Evolutionary conservation across 164 flowering plant species (phyloP), one percentile per base, ranked within the genome.

Genomic region (Berberis thunbergii): DNA sequence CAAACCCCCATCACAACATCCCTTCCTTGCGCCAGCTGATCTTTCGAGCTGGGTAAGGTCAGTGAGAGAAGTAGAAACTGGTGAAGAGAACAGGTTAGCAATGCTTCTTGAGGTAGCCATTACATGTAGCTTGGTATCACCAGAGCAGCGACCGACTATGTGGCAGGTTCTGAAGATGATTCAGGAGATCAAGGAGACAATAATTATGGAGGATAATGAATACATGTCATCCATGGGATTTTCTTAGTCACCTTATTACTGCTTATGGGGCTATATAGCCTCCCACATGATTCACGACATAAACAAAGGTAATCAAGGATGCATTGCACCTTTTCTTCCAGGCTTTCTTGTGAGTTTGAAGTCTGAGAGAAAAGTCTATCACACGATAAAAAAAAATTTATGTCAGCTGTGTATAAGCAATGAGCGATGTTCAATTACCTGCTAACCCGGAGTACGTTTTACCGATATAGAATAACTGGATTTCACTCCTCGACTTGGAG

Each of bases 81-180:
- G 69, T 5, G 97, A 78, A 38, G 87, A 81, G 8, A 74, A 75
- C 50, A 69, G 81, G 69, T 68, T 91, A 61, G 87, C 50, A 26
- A 89, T 91, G 97, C 86, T 95, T 12, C 62, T 81, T 43, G 91
- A 88, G 72, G 85, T 95, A 52, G 96, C 92, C 1, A 64, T 72
- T 10, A 80, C 81, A 50, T 91, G 97, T 73, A 68, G 81, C n/a
- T 65, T 60, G 63, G 62, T 70, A 1, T 83, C 85, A 7, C 87
- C 91, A 1, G 99, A 95, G 64, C 96, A 86, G 67, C 77, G 99
- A 72, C 99, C 99, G 2, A 79, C 91, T 2, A 91, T 90, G 97
- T 86, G 96, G 96, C 90, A 84, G 72, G 97, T 95, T 39, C 64
- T 95, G 86, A 95, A 84, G 84, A 89, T 95, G 97, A 73, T 95